Conservation (phyloP, 768 basidiomycete species). For the Hemileccinum impolitum region DNA sequence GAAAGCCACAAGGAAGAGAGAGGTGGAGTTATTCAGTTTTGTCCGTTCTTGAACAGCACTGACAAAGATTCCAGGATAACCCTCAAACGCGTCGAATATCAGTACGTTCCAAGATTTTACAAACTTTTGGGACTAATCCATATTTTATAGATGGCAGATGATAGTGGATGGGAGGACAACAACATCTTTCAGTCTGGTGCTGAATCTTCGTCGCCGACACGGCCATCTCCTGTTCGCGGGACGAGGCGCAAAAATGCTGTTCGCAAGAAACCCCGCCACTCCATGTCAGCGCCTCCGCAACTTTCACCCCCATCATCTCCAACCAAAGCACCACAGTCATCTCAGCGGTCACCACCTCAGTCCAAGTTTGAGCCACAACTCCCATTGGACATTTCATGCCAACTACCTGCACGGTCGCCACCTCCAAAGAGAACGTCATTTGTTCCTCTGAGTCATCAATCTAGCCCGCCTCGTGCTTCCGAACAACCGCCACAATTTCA, state of each 20-base stretch:
- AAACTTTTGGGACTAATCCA: constrained; percentile 7
- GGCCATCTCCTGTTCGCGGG: constrained; percentile 55
- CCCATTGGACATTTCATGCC: constrained; percentile 36
- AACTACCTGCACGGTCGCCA: constrained; percentile 20
- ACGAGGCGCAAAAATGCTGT: constrained; percentile 37
- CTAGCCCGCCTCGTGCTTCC: constrained; percentile 12
- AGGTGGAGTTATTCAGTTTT: constrained; percentile 34
- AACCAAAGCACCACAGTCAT: constrained; percentile 22
- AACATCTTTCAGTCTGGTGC: constrained; percentile 90
- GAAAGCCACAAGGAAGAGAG: constrained; percentile 61
- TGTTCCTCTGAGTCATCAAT: constrained; percentile 16
- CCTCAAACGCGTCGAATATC: constrained; percentile 56
- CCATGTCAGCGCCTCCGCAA: constrained; percentile 69
- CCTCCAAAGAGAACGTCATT: constrained; percentile 12
- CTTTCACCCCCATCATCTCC: constrained; percentile 43
- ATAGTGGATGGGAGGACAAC: constrained; percentile 89
- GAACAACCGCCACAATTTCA: constrained; percentile 9
- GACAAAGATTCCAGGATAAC: constrained; percentile 42
- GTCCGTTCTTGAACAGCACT: neutral
- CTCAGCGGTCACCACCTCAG: constrained; percentile 46
- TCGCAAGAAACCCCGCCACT: constrained; percentile 59
- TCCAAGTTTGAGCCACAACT: constrained; percentile 56
- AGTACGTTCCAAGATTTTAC: constrained; percentile 33
- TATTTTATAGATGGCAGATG: constrained; percentile 41
- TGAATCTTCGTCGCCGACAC: constrained; percentile 77